These are phyloP conservation scores for Chlamydomonas applanata DNA, from an alignment of 139 green algal species.

Conservation along the genomic window DNA sequence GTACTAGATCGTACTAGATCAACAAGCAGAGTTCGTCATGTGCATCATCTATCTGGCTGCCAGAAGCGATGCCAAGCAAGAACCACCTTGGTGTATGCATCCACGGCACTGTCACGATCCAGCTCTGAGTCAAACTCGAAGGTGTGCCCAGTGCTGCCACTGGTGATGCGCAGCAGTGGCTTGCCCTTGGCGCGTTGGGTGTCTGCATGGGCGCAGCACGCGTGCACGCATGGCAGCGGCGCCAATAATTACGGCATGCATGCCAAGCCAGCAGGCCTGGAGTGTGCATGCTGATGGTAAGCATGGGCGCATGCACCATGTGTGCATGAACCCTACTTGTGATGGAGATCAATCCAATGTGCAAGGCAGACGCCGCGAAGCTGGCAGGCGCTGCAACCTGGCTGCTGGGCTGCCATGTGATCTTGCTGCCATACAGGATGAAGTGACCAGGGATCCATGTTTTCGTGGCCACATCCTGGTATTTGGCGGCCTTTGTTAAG, in stretches of 20 bases:
- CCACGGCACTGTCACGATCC: constrained; percentile 12
- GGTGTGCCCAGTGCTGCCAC: constrained; percentile 1
- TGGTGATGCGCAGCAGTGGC: constrained; percentile 13
- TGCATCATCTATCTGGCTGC: no score
- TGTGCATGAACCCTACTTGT: not conserved
- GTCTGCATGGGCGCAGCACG: constrained; percentile 1
- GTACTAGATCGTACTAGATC: no score
- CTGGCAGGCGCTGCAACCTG: not conserved
- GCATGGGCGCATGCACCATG: not conserved
- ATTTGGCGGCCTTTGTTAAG: not conserved
- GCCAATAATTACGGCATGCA: not conserved
- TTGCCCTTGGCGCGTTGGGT: constrained; percentile 23
- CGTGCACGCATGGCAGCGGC: not conserved
- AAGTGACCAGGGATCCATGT: not conserved
- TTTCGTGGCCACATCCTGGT: not conserved
- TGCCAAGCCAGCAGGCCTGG: not conserved
- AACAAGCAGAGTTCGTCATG: no score
- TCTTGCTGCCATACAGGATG: not conserved
- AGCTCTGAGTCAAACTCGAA: constrained; percentile 21
- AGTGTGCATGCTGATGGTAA: no score
- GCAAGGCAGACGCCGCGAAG: not conserved
- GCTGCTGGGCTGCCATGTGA: constrained; percentile 5
- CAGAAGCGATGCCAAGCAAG: no score
- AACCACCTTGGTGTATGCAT: constrained; percentile 14
- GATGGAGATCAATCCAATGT: constrained; percentile 13